Percentiles rank a stretch among this genome's conserved stretches.
Conservation (phyloP, 352 stramenopile species). For the Peronospora belbahrii region DNA sequence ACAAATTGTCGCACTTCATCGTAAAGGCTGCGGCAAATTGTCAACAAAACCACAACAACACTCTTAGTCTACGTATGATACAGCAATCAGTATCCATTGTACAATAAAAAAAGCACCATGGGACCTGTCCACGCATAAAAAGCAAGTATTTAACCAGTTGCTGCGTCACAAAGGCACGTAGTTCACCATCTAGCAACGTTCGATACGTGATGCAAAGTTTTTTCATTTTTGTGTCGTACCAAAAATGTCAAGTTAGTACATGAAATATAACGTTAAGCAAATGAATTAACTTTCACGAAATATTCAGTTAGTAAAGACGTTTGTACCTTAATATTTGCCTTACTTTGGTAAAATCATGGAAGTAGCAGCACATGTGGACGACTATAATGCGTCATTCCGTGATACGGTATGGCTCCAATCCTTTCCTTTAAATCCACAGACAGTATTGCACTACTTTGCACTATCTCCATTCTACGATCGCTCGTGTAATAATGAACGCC, state of each 20-base stretch:
- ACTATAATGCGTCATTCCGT: slow-evolving; percentile 84
- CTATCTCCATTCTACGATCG: slow-evolving; percentile 85
- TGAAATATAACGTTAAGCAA: no score
- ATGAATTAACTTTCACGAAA: no score
- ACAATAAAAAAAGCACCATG: slow-evolving; percentile 29
- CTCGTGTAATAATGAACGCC: slow-evolving; percentile 85
- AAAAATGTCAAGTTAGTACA: no score
- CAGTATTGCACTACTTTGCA: slow-evolving; percentile 83
- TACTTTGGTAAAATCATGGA: slow-evolving; percentile 57
- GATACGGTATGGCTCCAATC: slow-evolving; percentile 85
- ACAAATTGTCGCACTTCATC: slow-evolving; percentile 37
- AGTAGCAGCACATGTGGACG: slow-evolving; percentile 59
- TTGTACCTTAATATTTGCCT: no score
- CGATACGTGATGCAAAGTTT: slow-evolving; percentile 31
- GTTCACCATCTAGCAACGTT: slow-evolving; percentile 34
- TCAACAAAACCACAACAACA: no score
- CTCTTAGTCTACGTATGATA: background rate
- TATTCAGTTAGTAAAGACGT: no score
- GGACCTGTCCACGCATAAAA: slow-evolving; percentile 60
- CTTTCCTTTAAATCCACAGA: slow-evolving; percentile 77
- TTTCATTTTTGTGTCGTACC: background rate
- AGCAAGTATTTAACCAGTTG: slow-evolving; percentile 49
- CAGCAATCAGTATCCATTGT: background rate
- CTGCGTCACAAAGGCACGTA: slow-evolving; percentile 30
- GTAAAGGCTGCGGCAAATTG: slow-evolving; percentile 37